phyloP scores from a whole-genome alignment of 2,329 filamentous ascomycete species.

The Xylaria sp. region DNA sequence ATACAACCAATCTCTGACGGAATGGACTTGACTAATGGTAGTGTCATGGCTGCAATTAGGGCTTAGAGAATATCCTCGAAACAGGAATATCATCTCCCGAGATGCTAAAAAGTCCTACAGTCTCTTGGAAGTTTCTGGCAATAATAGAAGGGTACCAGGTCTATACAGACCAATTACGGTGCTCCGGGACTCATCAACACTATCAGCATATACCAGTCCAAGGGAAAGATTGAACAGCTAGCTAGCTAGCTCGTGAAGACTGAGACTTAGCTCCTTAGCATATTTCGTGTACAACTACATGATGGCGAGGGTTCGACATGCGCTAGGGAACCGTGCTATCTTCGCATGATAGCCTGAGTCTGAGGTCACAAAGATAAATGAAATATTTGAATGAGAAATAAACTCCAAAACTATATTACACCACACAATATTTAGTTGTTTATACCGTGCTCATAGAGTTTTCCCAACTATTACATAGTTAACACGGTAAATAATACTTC shows the following conservation, averaged over 20 bases:
- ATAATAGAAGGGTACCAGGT: background rate
- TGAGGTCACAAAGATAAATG: background rate
- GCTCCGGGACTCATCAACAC: background rate
- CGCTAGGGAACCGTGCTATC: background rate
- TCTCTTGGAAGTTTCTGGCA: background rate
- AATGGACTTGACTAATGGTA: background rate
- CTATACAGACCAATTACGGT: background rate
- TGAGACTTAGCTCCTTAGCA: background rate
- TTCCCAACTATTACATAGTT: background rate
- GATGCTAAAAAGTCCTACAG: background rate
- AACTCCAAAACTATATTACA: too few relatives aligned
- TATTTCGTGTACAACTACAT: too few relatives aligned
- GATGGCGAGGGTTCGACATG: background rate
- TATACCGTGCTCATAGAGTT: background rate
- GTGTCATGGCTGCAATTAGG: background rate
- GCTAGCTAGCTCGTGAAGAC: background rate
- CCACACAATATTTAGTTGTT: background rate
- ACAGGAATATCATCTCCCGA: background rate
- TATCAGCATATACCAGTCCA: background rate
- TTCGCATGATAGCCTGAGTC: background rate
- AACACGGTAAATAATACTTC: background rate
- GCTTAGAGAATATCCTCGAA: background rate
- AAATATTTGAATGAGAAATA: too few relatives aligned
- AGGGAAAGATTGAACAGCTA: background rate
- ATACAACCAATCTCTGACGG: background rate